Base-by-base conservation (phyloP, 163 green algal genomes). In the Prototheca wickerhamii region DNA sequence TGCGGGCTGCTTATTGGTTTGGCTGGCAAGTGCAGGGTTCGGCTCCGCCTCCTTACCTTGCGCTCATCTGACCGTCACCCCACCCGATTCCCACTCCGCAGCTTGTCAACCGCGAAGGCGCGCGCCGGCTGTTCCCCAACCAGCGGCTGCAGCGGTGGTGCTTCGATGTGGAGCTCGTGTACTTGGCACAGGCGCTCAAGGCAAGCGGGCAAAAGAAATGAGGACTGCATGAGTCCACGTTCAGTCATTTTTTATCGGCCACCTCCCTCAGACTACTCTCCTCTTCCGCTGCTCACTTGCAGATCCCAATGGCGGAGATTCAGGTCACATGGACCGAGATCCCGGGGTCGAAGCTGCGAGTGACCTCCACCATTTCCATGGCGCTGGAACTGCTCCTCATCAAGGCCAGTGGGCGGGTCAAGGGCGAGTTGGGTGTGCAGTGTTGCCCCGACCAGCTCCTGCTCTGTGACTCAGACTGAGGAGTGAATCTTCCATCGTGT, bases 161-260 rank as follows among this genome's bases (percentile, higher is more conserved):
- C 75, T 96, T 97, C 77, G 92, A 98, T 68, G 92, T 98, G 31
- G 92, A 98, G 80, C 78, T 97, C 30, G 64, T 97, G 1, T 86
- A 85, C 57, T 63, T 98, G 57, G 88, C 89, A 2, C 68, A 89
- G 35, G 49, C 67, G 58, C 72, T 95, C 34, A 60, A 75, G 31
- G 75, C 37, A 44, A 44, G 37, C 15, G 37, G 37, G 15, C 15
- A 15, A 10, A 44, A 10, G 37, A 44, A 21, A 21, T 10, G 37
- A 44, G 10, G 92, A 53, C 3, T 58, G 17, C 10, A 18, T 54
- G 28, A 7, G 46, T 26, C 28, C 25, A 23, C 25, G 8, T 7
- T 10, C 6, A 21, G 52, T 37, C 20, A 7, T 35, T 21, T 25
- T 6, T 25, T 34, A 18, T 5, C 34, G 26, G 10, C 6, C 52